Base-by-base conservation (phyloP, 2,329 filamentous ascomycete genomes). In the Talaromyces sp. region DNA sequence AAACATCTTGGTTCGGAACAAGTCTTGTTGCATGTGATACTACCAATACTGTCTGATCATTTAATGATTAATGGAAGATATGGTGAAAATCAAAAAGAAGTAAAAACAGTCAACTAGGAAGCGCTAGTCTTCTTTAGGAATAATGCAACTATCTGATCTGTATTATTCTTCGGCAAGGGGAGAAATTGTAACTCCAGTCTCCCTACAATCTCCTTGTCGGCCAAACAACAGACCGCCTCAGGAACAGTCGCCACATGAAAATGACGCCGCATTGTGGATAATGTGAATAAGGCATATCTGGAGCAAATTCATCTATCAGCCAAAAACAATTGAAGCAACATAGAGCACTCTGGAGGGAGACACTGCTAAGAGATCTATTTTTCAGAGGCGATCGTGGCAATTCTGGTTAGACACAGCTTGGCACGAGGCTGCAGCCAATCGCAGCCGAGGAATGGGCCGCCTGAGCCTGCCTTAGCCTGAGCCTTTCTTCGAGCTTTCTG, bases 391-490 rank as follows among this genome's bases (percentile, higher is more conserved):
- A 56, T 59, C 57, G 53, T 51, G 57, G 57, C 57, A 33, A 25
- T 41, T 59, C 57, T 35, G 57, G 51, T 51, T 55, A 52, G 46
- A 56, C 57, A 45, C 56, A 21, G 53, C 57, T 59, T 59, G 57
- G 57, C 57, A 51, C 28, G 33, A 28, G 53, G 7, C 52, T 11
- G 22, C 22, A 59, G 57, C 57, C 57, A 59, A 59, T 59, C 45
- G 36, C 57, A 46, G 45, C 52, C 39, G 21, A 45, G 43, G 17
- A 48, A 59, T 56, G 57, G 52, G 57, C 57, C 52, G 57, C 57
- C 36, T 48, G 45, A 56, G 43, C 40, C 58, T 56, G 46, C 57
- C 36, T 48, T 36, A 56, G 43, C 33, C 58, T 56, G 46, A 52
- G 48, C 46, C 53, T 48, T 57, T 55, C 48, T 52, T 39, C 31